These are phyloP conservation scores for Globisporangium okanoganense DNA, from an alignment of 352 stramenopile genomes.

Conservation along the genomic window DNA sequence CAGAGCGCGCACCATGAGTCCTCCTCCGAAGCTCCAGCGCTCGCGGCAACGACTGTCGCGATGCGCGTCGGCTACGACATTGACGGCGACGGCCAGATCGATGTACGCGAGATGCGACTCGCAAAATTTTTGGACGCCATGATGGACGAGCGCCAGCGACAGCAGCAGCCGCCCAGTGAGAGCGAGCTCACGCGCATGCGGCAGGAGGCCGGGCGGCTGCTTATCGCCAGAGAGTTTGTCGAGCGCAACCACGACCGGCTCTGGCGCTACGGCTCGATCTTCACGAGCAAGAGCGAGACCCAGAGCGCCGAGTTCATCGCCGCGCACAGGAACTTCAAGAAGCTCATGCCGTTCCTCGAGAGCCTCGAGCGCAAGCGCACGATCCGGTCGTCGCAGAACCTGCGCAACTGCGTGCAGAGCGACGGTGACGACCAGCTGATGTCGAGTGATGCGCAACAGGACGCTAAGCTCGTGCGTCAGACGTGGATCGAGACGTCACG, in stretches of 20 bases:
- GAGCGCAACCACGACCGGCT: constrained; percentile 62
- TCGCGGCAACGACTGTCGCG: neutral
- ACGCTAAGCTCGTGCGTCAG: constrained; percentile 17
- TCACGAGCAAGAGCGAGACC: constrained; percentile 52
- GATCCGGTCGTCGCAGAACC: constrained; percentile 54
- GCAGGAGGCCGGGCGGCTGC: constrained; percentile 43
- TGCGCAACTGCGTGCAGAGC: constrained; percentile 29
- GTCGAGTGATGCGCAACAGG: constrained; percentile 6
- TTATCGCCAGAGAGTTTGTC: constrained; percentile 68
- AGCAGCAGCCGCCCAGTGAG: constrained; percentile 20
- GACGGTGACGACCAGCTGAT: neutral
- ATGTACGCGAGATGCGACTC: constrained; percentile 64
- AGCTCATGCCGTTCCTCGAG: constrained; percentile 60
- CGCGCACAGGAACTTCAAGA: constrained; percentile 61
- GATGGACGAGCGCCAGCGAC: constrained; percentile 26
- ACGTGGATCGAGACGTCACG: constrained; percentile 63
- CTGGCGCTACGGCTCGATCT: constrained; percentile 64
- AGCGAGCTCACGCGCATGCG: constrained; percentile 41
- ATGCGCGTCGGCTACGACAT: constrained; percentile 45
- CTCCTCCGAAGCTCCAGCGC: neutral
- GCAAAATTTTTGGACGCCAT: constrained; percentile 61
- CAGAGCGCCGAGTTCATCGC: constrained; percentile 63
- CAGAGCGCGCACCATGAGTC: neutral
- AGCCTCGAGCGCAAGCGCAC: constrained; percentile 50
- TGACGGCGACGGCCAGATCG: constrained; percentile 58